Percentiles rank a stretch among this genome's conserved stretches.
Conservation (phyloP, 2,329 filamentous ascomycete species). For the Grosmannia penicillata region DNA sequence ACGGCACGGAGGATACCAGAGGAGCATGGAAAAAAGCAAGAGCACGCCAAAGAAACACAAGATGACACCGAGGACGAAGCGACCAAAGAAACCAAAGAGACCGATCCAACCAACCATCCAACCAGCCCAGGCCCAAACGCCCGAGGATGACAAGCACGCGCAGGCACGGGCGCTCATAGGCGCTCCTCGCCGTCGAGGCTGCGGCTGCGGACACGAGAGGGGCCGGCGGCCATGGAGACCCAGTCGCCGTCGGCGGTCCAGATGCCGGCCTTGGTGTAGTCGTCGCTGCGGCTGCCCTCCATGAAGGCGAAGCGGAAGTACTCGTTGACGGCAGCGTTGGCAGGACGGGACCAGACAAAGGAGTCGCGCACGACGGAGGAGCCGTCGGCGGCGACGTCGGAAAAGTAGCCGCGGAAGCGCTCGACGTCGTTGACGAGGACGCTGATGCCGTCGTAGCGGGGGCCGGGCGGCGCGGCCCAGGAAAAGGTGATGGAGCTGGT, state of each 20-base stretch:
- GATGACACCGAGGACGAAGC: too few species aligned
- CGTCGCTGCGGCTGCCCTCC: conserved; percentile 45
- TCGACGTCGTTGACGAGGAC: conserved; percentile 79
- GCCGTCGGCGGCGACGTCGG: conserved; percentile 24
- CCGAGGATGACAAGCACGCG: too few species aligned
- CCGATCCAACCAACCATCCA: too few species aligned
- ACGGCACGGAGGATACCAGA: too few species aligned
- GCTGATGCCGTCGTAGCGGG: conserved; percentile 58
- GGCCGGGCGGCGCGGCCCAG: conserved; percentile 32
- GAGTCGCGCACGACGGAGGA: conserved; percentile 7
- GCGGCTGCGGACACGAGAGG: conserved; percentile 29
- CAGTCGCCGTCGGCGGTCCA: conserved; percentile 53
- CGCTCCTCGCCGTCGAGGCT: conserved; percentile 8
- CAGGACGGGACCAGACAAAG: conserved; percentile 47
- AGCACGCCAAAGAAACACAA: too few species aligned
- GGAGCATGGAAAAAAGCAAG: too few species aligned
- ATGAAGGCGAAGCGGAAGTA: conserved; percentile 70
- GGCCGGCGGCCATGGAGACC: conserved; percentile 48
- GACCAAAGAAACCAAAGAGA: too few species aligned
- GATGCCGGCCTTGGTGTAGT: conserved; percentile 62
- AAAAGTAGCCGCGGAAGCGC: conserved; percentile 58
- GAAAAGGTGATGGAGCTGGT: conserved; percentile 52
- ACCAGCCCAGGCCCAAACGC: too few species aligned
- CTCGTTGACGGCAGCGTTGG: conserved; percentile 37
- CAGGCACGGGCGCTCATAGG: too few species aligned